Base-by-base conservation (phyloP, 1,284 basidiomycete species). In the Heterobasidion occidentale region DNA sequence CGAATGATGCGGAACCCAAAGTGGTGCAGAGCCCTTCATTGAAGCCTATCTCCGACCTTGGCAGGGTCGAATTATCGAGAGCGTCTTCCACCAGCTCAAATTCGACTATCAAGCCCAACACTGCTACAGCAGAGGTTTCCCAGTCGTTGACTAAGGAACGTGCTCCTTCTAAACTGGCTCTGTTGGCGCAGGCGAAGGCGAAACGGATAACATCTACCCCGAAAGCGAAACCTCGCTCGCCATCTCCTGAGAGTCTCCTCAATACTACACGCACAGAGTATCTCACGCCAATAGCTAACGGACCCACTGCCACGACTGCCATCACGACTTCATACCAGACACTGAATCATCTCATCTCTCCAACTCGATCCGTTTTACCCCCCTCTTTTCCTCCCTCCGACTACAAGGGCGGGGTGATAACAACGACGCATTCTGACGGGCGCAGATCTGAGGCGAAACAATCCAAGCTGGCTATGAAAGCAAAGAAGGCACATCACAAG, bases 311-410 rank as follows among this genome's bases (percentile, higher is more conserved):
- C 12, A 90, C 87, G 0, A 90, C 88, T 12, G 87, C 87, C 1
- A 90, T 90, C 63, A 90, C 87, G 0, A 90, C 88, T 1, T 83
- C 85, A 0, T 89, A 88, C 60, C 84, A 84, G 59, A 80, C 80
- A 9, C 72, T 84, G 44, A 79, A 78, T 63, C 58, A 74, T 60
- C 72, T 79, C n/a, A 64, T 56, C 19, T 56, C 61, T n/a, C 70
- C 60, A 35, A 53, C 61, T 9, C 57, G 60, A 19, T 64, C 64
- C 35, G 60, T 51, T n/a, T 54, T 64, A 11, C 64, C 65, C 1
- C 61, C 65, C 1, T 65, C 65, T 7, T 64, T 61, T 36, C 61
- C 58, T 27, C 61, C 62, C 20, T 45, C 47, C 47, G 57, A 48
- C 20, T 15, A 55, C 36, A 51, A 36, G 14, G 27, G n/a, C 9